Base-by-base conservation (phyloP, 129 eudicot genomes). In the Ambrosia artemisiifolia region DNA sequence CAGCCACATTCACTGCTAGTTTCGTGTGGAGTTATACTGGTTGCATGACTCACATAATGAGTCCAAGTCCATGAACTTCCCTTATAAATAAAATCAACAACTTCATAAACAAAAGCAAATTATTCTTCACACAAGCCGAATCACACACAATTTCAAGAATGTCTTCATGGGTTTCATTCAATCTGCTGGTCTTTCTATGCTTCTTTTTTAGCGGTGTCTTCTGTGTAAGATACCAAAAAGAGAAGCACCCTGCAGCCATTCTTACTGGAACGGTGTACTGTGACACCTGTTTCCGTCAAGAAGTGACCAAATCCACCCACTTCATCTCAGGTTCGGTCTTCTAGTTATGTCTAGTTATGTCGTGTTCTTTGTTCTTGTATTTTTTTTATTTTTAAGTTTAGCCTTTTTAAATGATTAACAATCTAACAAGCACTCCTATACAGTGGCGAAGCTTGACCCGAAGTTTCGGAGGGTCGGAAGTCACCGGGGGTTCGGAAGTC, bases 261-360 rank as follows among this genome's bases (percentile, higher is more conserved):
- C 70, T 90, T 12, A 87, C 83, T 4, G 98, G 98, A 63, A 80
- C 93, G 5, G 97, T 94, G 73, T 94, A 80, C 65, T 94, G 98
- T 65, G 88, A 90, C 80, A 84, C 98, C 9, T 94, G 98, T 76
- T 87, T 81, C 73, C 87, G 76, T 1, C 80, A 79, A 51, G 65
- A 84, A 67, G 34, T 77, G 62, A 72, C 92, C 59, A 79, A 73
- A 74, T 66, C 79, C 55, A 79, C 78, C 74, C 89, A 88, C 83
- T 85, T 90, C 82, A 90, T 94, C 75, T 67, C 95, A 88, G 98
- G 98, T 92, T 28, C 43, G 3, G 7, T 38, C 28, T 55, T 60
- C 17, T 9, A 7, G 18, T 60, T n/a, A n/a, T n/a, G n/a, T n/a
- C n/a, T n/a, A n/a, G n/a, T 34, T 2, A 47, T 19, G 36, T 62